These are phyloP conservation scores for Gracilaria domingensis DNA, from an alignment of 23 red algal genomes.

Conservation along the genomic window DNA sequence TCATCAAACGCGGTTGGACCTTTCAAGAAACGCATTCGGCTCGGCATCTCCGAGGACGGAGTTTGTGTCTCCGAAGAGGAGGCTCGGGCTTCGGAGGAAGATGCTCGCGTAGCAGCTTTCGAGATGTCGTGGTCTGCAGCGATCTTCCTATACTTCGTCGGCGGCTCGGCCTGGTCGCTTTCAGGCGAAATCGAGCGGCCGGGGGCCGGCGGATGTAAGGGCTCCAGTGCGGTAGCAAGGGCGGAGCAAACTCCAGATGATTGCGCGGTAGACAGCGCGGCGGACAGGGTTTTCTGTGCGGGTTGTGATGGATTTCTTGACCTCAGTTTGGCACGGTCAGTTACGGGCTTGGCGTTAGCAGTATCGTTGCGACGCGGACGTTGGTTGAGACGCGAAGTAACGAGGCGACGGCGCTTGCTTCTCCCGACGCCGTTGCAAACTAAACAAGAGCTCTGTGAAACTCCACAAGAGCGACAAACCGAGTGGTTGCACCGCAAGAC, in stretches of 20 bases:
- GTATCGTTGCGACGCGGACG: background rate
- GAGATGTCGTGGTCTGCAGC: background rate
- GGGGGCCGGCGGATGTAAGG: background rate
- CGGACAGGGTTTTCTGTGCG: background rate
- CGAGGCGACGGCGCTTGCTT: conserved; percentile 32
- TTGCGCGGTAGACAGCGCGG: background rate
- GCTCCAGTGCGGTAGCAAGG: conserved; percentile 1
- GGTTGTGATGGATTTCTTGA: background rate
- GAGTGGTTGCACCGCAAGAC: conserved; percentile 36
- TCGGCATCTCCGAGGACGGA: background rate
- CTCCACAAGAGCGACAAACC: conserved; percentile 46
- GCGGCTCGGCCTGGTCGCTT: conserved; percentile 12
- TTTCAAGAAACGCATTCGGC: conserved; percentile 3
- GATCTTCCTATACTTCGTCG: background rate
- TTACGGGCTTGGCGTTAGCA: background rate
- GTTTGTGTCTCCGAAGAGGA: background rate
- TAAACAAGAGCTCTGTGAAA: conserved; percentile 45
- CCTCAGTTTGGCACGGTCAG: background rate
- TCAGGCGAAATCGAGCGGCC: conserved; percentile 21
- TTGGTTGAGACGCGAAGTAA: conserved; percentile 2
- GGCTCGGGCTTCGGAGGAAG: background rate
- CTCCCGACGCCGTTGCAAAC: conserved; percentile 38
- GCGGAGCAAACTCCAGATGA: background rate
- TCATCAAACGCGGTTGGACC: conserved; percentile 57
- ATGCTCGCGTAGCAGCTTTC: background rate